These are phyloP conservation scores for Globisporangium ultimum DNA, from an alignment of 352 stramenopile genomes.

Conservation along the genomic window DNA sequence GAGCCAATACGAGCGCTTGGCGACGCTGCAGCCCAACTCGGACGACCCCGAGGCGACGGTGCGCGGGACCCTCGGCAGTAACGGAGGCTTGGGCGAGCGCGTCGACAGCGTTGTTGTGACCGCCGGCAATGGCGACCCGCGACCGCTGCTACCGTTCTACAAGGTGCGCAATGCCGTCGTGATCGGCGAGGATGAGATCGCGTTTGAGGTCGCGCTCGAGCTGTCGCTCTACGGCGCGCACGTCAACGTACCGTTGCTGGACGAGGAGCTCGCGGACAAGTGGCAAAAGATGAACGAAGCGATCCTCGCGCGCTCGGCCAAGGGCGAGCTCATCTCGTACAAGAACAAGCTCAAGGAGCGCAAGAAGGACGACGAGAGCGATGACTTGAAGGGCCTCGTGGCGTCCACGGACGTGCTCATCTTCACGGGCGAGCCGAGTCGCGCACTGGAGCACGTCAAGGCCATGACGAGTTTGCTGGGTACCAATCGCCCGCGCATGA, in stretches of 20 bases:
- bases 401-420: constrained; percentile 51
- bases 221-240: constrained; percentile 59
- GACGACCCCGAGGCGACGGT: constrained; percentile 8
- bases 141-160: constrained; percentile 42
- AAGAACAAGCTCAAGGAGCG: constrained; percentile 56
- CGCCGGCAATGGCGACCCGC: constrained; percentile 36
- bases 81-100: constrained; percentile 8
- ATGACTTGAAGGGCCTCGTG: constrained; percentile 32
- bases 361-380: constrained; percentile 16
- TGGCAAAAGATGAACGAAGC: constrained; percentile 59
- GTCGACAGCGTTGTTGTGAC: constrained; percentile 20
- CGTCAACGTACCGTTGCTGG: constrained; percentile 58
- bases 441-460: constrained; percentile 45
- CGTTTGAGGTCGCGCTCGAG: constrained; percentile 61
- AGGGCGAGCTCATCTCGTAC: constrained; percentile 62
- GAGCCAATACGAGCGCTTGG: constrained; percentile 28
- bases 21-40: neutral
- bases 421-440: constrained; percentile 49
- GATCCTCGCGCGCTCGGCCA: constrained; percentile 42
- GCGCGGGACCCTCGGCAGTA: neutral
- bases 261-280: constrained; percentile 52
- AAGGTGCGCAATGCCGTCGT: constrained; percentile 52
- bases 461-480: constrained; percentile 40
- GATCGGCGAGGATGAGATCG: constrained; percentile 57
- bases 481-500: constrained; percentile 44